These are phyloP conservation scores for Tarenaya hassleriana DNA, from an alignment of 345 rosid species.

Conservation along the genomic window DNA sequence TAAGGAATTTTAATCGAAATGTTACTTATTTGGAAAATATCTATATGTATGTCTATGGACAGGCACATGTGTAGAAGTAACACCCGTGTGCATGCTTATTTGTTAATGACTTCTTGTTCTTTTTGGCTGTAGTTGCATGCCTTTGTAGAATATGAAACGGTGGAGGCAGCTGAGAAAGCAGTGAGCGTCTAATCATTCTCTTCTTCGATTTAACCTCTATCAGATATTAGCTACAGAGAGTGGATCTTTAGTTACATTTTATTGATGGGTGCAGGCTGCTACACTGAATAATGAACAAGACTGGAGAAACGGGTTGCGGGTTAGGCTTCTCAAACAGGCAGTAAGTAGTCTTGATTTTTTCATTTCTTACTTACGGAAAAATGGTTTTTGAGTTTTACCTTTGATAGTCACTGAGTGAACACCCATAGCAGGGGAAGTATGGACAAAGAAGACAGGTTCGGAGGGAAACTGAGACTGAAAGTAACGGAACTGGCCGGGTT, in stretches of 20 bases:
- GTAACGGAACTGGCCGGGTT: slow-evolving; percentile 32
- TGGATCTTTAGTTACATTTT: not conserved
- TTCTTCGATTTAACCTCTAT: not conserved
- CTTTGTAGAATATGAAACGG: slow-evolving; percentile 72
- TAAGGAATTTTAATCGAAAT: slow-evolving; percentile 26
- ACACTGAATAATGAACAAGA: slow-evolving; percentile 70
- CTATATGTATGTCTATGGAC: not conserved
- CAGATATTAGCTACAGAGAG: not conserved
- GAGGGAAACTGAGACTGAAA: slow-evolving; percentile 53
- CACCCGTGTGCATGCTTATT: not conserved
- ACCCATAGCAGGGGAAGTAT: slow-evolving; percentile 40
- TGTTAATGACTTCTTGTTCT: slow-evolving; percentile 10
- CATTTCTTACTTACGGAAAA: not conserved
- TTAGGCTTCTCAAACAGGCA: slow-evolving; percentile 60
- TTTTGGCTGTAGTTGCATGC: slow-evolving; percentile 62
- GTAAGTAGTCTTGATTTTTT: slow-evolving; percentile 31
- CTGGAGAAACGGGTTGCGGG: slow-evolving; percentile 93
- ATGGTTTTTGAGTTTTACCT: slow-evolving; percentile 11
- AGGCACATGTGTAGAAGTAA: not conserved
- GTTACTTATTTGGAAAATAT: slow-evolving; percentile 5
- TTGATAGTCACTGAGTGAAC: not conserved
- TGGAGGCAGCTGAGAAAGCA: slow-evolving; percentile 87
- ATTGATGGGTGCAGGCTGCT: slow-evolving; percentile 52
- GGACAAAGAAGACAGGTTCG: slow-evolving; percentile 55
- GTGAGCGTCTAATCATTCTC: slow-evolving; percentile 37